Base-by-base conservation (phyloP, 768 basidiomycete species). In the Baorangia bicolor region DNA sequence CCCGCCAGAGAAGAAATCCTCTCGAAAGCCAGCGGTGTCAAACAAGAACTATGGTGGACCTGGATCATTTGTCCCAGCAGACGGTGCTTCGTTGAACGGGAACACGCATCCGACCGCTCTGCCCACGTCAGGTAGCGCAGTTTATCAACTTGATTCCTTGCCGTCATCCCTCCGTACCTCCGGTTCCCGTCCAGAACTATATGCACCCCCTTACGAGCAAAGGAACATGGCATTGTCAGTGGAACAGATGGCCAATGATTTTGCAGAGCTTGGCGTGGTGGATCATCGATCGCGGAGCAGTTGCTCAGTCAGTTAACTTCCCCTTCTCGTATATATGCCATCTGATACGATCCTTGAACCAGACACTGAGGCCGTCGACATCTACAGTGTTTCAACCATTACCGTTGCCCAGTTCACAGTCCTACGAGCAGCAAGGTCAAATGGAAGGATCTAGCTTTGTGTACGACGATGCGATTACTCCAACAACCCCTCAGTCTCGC, bases 21-120 rank as follows among this genome's bases (percentile, higher is more conserved):
- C 76, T 13, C 71, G 78, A 33, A 85, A 82, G 63, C 72, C 78
- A 21, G 74, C 77, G 8, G 78, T 78, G 57, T 76, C 68, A 52
- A 79, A 77, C 59, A 83, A 79, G 56, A 83, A 87, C 46, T 93
- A 93, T 60, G 88, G 84, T 25, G 92, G 92, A 0, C 87, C 87
- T 9, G 92, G 92, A 46, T 82, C 81, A 31, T 93, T 93, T 64
- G 75, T 83, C 8, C 84, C 90, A 2, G 71, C 77, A 18, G 80
- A 77, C 21, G 75, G 65, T 23, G 58, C 65, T 49, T 57, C 67
- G 41, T 56, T 62, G 55, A 64, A 67, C 50, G 74, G 65, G 16
- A 60, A 56, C 49, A 37, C 56, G 11, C 61, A 35, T 51, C 38
- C 51, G 7, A 56, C 55, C 13, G 28, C 55, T 50, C 51, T 40